These are phyloP conservation scores for Trichoderma sp. DNA, from an alignment of 2,329 filamentous ascomycete species.

Conservation along the genomic window DNA sequence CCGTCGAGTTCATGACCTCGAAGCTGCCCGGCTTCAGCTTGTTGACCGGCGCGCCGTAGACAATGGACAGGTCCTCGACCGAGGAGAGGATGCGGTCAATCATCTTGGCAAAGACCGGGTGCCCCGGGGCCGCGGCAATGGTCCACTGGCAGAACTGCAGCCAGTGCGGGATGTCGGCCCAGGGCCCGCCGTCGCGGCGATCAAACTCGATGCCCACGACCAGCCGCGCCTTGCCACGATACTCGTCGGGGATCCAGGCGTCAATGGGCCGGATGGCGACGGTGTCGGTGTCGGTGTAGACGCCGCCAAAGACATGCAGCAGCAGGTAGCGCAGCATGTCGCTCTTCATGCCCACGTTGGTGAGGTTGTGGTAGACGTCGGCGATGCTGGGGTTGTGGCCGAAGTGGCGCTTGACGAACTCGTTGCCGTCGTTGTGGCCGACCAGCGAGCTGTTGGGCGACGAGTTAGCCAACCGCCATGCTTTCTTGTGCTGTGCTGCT, in stretches of 20 bases:
- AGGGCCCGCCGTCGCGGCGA: constrained; percentile 31
- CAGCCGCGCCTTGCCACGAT: neutral
- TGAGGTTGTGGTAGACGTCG: constrained; percentile 28
- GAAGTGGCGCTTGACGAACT: constrained; percentile 31
- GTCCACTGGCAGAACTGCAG: constrained; percentile 43
- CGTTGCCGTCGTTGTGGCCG: constrained; percentile 30
- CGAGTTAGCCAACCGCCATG: neutral
- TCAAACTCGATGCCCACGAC: constrained; percentile 40
- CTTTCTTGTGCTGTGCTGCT: neutral
- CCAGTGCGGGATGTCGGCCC: constrained; percentile 35
- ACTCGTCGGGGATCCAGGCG: constrained; percentile 29
- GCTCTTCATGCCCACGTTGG: constrained; percentile 35
- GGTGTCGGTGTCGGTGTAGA: constrained; percentile 63
- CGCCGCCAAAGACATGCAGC: constrained; percentile 39
- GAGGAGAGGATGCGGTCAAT: constrained; percentile 28
- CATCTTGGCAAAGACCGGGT: constrained; percentile 34
- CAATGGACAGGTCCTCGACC: constrained; percentile 28
- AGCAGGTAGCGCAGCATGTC: constrained; percentile 36
- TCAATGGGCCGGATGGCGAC: constrained; percentile 55
- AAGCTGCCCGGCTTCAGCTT: constrained; percentile 6
- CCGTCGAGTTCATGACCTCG: constrained; percentile 27
- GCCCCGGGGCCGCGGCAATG: constrained; percentile 38
- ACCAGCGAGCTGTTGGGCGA: constrained; percentile 31
- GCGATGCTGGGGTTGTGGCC: constrained; percentile 27
- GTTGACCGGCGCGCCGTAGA: constrained; percentile 6